Percentiles rank a stretch among this genome's conserved stretches.
Evolutionary conservation across 2,329 filamentous ascomycete species (phyloP).

Genomic region (Incumbomyces delicatus): DNA sequence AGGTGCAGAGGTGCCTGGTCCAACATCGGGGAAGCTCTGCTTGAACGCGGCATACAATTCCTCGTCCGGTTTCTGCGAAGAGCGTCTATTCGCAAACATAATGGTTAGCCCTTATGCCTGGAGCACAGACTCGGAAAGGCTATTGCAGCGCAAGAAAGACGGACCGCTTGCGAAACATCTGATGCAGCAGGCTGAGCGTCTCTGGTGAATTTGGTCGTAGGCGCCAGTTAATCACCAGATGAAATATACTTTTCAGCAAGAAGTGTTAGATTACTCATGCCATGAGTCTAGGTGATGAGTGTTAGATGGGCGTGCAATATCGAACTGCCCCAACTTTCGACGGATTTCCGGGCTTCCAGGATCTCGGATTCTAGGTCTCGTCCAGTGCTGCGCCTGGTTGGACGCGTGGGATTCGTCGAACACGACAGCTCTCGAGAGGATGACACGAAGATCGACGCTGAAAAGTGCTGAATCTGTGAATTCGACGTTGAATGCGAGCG

Average conservation of each 20-base stretch:
- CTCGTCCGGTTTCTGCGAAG: slow-evolving; percentile 74
- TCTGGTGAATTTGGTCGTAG: slow-evolving; percentile 14
- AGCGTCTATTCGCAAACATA: slow-evolving; percentile 46
- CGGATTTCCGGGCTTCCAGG: too few relatives aligned
- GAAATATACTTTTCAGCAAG: neutral
- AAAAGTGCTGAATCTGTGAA: neutral
- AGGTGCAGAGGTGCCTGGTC: slow-evolving; percentile 42
- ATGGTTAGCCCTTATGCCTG: slow-evolving; percentile 10
- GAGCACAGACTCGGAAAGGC: slow-evolving; percentile 9
- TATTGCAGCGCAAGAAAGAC: slow-evolving; percentile 19
- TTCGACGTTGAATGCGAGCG: neutral
- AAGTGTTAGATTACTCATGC: neutral
- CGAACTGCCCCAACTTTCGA: too few relatives aligned
- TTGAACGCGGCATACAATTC: slow-evolving; percentile 78
- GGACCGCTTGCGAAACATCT: slow-evolving; percentile 42
- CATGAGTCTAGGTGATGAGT: neutral
- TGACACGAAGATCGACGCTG: neutral
- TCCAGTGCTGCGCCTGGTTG: slow-evolving; percentile 5
- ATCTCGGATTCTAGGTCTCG: neutral
- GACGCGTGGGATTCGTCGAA: neutral
- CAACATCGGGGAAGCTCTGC: slow-evolving; percentile 68
- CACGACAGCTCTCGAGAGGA: neutral
- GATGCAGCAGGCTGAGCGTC: slow-evolving; percentile 16
- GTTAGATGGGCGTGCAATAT: neutral
- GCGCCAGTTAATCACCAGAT: slow-evolving; percentile 15